Conservation (phyloP, 1,139 yeast species). For the Zygotorulaspora mrakii region DNA sequence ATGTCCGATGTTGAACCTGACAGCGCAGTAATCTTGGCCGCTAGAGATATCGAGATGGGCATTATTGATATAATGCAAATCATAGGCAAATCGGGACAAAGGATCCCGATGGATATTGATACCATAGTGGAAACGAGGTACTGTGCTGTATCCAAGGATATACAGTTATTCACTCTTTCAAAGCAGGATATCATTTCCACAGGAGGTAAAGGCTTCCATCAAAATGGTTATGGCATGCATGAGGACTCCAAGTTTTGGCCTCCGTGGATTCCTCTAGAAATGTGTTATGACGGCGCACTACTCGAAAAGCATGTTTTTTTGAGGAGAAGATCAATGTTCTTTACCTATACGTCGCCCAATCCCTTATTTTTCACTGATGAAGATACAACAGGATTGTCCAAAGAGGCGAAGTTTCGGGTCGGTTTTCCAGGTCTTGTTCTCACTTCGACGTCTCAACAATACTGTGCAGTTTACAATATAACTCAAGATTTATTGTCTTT, state of each 20-base stretch:
- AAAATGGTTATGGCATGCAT: conserved; percentile 39
- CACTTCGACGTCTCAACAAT: conserved; percentile 70
- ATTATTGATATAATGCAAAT: conserved; percentile 44
- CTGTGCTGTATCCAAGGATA: conserved; percentile 63
- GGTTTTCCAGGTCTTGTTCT: conserved; percentile 69
- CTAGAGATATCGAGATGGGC: conserved; percentile 68
- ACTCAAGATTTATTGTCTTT: conserved; percentile 62
- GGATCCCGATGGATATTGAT: conserved; percentile 43
- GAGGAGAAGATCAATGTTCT: conserved; percentile 59
- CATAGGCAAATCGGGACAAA: conserved; percentile 43
- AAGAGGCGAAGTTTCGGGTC: conserved; percentile 39
- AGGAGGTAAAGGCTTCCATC: conserved; percentile 41
- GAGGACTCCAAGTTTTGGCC: conserved; percentile 54
- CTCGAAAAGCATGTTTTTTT: conserved; percentile 55
- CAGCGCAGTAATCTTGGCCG: conserved; percentile 60
- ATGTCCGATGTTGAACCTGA: conserved; percentile 60
- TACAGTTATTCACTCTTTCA: conserved; percentile 65
- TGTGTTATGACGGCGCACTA: conserved; percentile 63
- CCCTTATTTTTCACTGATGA: conserved; percentile 47
- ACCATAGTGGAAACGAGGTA: conserved; percentile 61
- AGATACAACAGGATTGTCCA: conserved; percentile 20
- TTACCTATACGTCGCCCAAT: conserved; percentile 62
- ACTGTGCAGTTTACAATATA: conserved; percentile 61
- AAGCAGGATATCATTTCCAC: conserved; percentile 42
- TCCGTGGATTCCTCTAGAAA: conserved; percentile 73